Percentiles rank a stretch among this genome's conserved stretches.
phyloP scores from a whole-genome alignment of 192 early-diverging fungal species.

The Entomortierella chlamydospora region DNA sequence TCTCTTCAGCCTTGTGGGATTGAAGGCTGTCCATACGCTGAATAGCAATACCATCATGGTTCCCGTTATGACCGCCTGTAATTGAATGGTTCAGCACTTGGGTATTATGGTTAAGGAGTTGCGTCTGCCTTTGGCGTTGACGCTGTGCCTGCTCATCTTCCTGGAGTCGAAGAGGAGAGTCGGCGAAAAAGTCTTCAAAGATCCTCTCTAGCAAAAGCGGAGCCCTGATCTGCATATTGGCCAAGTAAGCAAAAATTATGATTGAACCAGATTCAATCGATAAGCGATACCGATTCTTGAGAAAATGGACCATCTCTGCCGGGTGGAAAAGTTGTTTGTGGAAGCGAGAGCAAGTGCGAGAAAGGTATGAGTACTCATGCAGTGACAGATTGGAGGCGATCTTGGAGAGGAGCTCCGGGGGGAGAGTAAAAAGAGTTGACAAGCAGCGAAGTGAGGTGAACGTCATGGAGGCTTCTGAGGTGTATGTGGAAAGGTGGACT shows the following conservation, averaged over 20 bases:
- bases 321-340: conserved; percentile 45
- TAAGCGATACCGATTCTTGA: conserved; percentile 51
- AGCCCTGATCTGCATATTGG: conserved; percentile 54
- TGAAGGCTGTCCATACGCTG: conserved; percentile 23
- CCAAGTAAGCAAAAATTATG: conserved; percentile 56
- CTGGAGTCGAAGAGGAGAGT: conserved; percentile 19
- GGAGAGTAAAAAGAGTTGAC: conserved; percentile 32
- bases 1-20: conserved; percentile 20
- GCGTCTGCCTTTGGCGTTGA: conserved; percentile 2
- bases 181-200: conserved; percentile 59
- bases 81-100: conserved; percentile 9
- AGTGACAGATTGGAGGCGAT: conserved; percentile 39
- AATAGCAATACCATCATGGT: not conserved
- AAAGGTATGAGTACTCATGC: conserved; percentile 46
- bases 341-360: conserved; percentile 39
- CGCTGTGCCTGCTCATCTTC: conserved; percentile 21
- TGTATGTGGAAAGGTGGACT: not conserved
- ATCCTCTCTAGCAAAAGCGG: conserved; percentile 54
- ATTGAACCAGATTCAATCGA: conserved; percentile 56
- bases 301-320: conserved; percentile 52
- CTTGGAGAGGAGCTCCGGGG: conserved; percentile 51
- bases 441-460: conserved; percentile 28
- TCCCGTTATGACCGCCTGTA: not conserved
- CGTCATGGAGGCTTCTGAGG: not conserved
- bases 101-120: conserved; percentile 11